These are phyloP conservation scores for Coemansia sp. DNA, from an alignment of 192 early-diverging fungal genomes.

Conservation along the genomic window DNA sequence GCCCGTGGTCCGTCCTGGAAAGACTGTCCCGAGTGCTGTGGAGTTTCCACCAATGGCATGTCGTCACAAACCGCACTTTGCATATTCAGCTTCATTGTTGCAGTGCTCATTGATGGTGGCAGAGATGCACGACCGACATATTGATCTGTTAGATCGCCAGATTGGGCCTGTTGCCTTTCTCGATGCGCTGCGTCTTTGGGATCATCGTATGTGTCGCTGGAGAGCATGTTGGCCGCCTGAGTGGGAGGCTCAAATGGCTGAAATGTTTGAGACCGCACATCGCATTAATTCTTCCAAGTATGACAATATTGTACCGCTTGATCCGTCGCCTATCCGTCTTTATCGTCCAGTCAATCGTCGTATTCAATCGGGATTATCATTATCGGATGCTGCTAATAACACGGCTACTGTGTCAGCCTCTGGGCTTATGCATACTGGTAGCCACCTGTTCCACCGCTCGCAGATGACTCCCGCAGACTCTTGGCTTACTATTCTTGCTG, in stretches of 20 bases:
- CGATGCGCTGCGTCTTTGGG: constrained; percentile 20
- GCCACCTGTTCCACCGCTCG: constrained; percentile 18
- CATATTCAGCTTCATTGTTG: constrained; percentile 24
- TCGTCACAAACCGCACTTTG: not conserved
- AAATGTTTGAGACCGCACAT: not conserved
- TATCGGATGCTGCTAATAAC: too few relatives aligned
- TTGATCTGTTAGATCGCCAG: constrained; percentile 12
- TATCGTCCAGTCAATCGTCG: not conserved
- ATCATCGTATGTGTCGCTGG: constrained; percentile 13
- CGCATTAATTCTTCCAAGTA: not conserved
- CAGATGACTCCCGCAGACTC: constrained; percentile 17
- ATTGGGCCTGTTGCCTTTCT: constrained; percentile 10
- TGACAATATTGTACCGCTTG: not conserved
- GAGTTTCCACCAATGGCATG: constrained; percentile 11
- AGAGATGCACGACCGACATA: constrained; percentile 24
- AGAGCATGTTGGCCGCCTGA: constrained; percentile 19
- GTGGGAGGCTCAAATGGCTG: constrained; percentile 25
- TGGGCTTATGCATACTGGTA: constrained; percentile 3
- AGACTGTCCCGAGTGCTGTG: not conserved
- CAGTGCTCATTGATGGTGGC: constrained; percentile 18
- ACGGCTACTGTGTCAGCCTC: not conserved
- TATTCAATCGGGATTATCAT: too few relatives aligned
- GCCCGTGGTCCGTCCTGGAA: constrained; percentile 9
- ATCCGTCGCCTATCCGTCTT: not conserved
- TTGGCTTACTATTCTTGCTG: constrained; percentile 19